Conservation (phyloP, 1,139 yeast genomes). For the Barnettozyma hawaiiensis region DNA sequence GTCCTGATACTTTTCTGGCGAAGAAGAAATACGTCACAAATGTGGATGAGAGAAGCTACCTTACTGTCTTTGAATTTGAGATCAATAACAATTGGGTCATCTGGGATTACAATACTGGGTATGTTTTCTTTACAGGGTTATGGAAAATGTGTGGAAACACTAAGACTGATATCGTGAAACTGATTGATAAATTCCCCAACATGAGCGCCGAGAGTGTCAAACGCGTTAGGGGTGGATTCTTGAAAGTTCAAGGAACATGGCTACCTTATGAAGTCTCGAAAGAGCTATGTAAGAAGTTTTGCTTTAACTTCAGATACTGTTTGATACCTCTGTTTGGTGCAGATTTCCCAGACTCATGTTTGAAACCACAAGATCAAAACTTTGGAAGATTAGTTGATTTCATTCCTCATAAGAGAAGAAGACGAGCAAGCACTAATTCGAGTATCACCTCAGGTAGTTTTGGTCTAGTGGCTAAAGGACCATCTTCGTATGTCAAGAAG, state of each 20-base stretch:
- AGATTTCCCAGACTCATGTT: constrained; percentile 65
- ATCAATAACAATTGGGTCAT: constrained; percentile 65
- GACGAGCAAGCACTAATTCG: constrained; percentile 15
- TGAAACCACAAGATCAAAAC: constrained; percentile 58
- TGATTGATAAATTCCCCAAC: constrained; percentile 60
- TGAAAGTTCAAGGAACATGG: constrained; percentile 96
- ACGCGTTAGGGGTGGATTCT: constrained; percentile 84
- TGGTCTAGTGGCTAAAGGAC: background rate
- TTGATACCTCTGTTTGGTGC: constrained; percentile 78
- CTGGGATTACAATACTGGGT: constrained; percentile 87
- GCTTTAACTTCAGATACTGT: constrained; percentile 71
- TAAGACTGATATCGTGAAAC: constrained; percentile 72
- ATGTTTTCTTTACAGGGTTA: constrained; percentile 84
- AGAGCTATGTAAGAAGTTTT: constrained; percentile 65
- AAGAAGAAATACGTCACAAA: constrained; percentile 67
- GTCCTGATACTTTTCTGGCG: constrained; percentile 29
- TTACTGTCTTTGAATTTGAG: constrained; percentile 69
- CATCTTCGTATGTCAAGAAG: constrained; percentile 7
- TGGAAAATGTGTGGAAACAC: constrained; percentile 79
- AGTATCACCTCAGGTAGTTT: background rate
- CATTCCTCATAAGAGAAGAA: constrained; percentile 17
- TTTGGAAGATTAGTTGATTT: constrained; percentile 55
- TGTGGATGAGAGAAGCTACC: constrained; percentile 61
- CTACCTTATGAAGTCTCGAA: constrained; percentile 68
- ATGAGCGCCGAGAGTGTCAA: constrained; percentile 43